phyloP scores from a whole-genome alignment of 1,284 basidiomycete genomes.

The Fomitopsis palustris region DNA sequence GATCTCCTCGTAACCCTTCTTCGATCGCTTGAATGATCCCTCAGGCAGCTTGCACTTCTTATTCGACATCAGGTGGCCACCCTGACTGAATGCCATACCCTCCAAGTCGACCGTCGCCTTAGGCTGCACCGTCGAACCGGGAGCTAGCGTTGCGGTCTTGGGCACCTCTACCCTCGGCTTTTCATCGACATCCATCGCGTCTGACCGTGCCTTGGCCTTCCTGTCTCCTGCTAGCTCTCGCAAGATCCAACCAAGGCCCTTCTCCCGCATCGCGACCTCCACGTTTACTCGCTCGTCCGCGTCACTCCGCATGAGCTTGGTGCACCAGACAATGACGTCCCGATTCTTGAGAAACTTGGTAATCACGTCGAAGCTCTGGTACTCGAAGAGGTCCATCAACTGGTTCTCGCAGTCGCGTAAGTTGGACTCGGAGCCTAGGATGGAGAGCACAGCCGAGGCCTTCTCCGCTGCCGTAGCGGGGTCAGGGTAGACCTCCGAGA shows the following conservation, averaged over 20 bases:
- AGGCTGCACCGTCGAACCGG: slow-evolving; percentile 86
- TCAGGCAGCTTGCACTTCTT: slow-evolving; percentile 98
- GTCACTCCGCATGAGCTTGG: slow-evolving; percentile 88
- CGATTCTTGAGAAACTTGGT: slow-evolving; percentile 93
- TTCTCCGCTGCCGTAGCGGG: slow-evolving; percentile 94
- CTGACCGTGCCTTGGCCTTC: slow-evolving; percentile 48
- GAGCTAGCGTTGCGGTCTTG: slow-evolving; percentile 85
- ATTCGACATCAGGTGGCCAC: slow-evolving; percentile 96
- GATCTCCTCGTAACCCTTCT: slow-evolving; percentile 98
- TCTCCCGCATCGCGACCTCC: slow-evolving; percentile 98
- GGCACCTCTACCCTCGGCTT: slow-evolving; percentile 55
- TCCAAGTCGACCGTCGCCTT: slow-evolving; percentile 89
- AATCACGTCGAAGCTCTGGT: slow-evolving; percentile 89
- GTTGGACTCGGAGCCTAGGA: slow-evolving; percentile 87
- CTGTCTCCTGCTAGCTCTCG: slow-evolving; percentile 83
- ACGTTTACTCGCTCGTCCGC: slow-evolving; percentile 91
- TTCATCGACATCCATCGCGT: slow-evolving; percentile 81
- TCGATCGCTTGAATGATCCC: slow-evolving; percentile 94
- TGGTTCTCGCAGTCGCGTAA: slow-evolving; percentile 96
- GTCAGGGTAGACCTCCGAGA: slow-evolving; percentile 89
- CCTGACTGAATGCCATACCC: slow-evolving; percentile 93
- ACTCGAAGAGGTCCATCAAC: slow-evolving; percentile 97
- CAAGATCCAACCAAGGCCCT: slow-evolving; percentile 94
- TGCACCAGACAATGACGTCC: slow-evolving; percentile 97
- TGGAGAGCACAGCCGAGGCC: slow-evolving; percentile 80